Base-by-base conservation (phyloP, 768 basidiomycete species). In the Phlegmacium glaucopus region DNA sequence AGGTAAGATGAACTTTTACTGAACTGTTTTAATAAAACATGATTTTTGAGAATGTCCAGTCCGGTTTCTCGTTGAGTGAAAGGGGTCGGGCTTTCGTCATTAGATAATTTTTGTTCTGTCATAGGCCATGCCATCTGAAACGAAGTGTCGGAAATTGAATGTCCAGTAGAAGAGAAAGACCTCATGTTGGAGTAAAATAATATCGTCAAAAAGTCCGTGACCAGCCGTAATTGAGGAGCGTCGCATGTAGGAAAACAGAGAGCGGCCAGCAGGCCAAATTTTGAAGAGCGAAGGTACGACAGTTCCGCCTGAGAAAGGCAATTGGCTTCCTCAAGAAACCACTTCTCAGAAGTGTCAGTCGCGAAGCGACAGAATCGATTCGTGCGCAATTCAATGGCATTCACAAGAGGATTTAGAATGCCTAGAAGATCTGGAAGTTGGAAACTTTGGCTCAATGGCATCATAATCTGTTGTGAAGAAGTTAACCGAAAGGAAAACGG, bases 181-280 rank as follows among this genome's bases (percentile, higher is more conserved):
- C 68, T 62, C 15, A 61, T 58, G 17, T 69, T 65, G 48, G 67
- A 65, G 47, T 71, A 58, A 16, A 74, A 52, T 38, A 80, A 45
- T 42, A 77, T 51, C 34, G 72, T 70, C 46, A 78, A 55, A 39
- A 83, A 72, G 50, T 83, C 78, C 27, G 74, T 68, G 42, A 78
- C 62, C 29, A 81, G 65, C 27, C 70, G 65, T 17, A 87, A 63
- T 58, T 85, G 84, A 0, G 79, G 64, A 7, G 67, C 63, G 55
- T 84, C 83, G 52, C 76, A 78, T 2, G 65, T 72, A 7, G 85
- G 83, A 53, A 79, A 77, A 55, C 80, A 82, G 1, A 83, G 69
- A 1, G 80, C 70, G 1, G 79, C 80, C 25, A 83, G 69, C 17
- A 87, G 64, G 1, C 80, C 82, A 16, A 64, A 51, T 55, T 71